These are phyloP conservation scores for Petunia axillaris DNA, from an alignment of 257 asterid species.

Conservation along the genomic window DNA sequence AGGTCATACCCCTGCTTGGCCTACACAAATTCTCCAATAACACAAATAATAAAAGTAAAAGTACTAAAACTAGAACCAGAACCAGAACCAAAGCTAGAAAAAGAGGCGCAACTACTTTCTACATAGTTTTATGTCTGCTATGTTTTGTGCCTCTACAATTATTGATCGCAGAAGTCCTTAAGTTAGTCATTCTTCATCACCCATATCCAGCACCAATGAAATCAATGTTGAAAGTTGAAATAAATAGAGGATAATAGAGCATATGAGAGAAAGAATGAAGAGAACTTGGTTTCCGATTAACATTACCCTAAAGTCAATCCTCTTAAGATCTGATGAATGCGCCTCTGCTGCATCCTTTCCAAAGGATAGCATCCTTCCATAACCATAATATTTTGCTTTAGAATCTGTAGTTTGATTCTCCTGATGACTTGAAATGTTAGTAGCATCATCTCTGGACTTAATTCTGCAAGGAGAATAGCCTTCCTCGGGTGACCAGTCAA, in stretches of 20 bases:
- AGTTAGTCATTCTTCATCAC: neutral
- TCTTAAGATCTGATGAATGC: conserved; percentile 62
- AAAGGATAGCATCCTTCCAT: conserved; percentile 82
- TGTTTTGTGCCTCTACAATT: neutral
- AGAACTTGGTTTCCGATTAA: conserved; percentile 12
- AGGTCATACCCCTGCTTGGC: neutral
- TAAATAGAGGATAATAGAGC: neutral
- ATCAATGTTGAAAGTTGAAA: conserved; percentile 8
- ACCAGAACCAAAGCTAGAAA: neutral
- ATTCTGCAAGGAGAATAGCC: conserved; percentile 54
- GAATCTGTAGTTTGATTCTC: conserved; percentile 40
- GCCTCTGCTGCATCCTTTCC: conserved; percentile 68
- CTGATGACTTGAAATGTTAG: conserved; percentile 38
- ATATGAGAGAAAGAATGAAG: neutral
- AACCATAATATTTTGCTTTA: conserved; percentile 41
- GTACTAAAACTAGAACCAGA: conserved; percentile 3
- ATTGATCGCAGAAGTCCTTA: neutral
- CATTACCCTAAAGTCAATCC: conserved; percentile 80
- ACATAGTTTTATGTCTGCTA: neutral
- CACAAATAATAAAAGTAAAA: neutral
- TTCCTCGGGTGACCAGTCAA: conserved; percentile 93
- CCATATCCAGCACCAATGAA: neutral
- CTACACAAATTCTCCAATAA: neutral
- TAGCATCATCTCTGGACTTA: conserved; percentile 39
- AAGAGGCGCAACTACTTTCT: neutral